Evolutionary conservation across 163 green algal genomes (phyloP).

Genomic region (Smithsoniella earleae): DNA sequence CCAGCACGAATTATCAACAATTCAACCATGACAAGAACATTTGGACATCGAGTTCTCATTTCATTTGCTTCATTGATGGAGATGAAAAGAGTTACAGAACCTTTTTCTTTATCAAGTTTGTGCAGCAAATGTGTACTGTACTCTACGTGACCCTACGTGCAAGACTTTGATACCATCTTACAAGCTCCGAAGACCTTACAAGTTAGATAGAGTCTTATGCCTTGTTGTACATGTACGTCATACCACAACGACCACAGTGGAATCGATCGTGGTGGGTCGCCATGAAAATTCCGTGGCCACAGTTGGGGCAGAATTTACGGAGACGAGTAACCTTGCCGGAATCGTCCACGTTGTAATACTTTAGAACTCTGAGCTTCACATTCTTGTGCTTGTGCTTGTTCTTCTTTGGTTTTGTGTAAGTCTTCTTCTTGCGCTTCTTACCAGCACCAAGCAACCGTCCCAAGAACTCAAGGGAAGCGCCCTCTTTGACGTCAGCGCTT

Average conservation of each 20-base stretch:
- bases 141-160: too few species aligned
- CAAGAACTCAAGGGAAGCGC: slow-evolving; percentile 47
- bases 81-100: too few species aligned
- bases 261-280: slow-evolving; percentile 95
- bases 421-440: slow-evolving; percentile 99
- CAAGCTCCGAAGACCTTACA: too few species aligned
- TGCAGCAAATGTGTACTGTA: too few species aligned
- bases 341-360: slow-evolving; percentile 99
- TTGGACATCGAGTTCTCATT: too few species aligned
- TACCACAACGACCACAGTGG: slow-evolving; percentile 84
- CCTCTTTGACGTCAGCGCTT: slow-evolving; percentile 45
- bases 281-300: slow-evolving; percentile 96
- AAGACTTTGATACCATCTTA: too few species aligned
- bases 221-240: slow-evolving; percentile 64
- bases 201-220: not conserved
- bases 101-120: too few species aligned
- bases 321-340: slow-evolving; percentile 93
- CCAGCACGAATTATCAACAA: too few species aligned
- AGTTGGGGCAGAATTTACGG: slow-evolving; percentile 89
- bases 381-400: slow-evolving; percentile 99
- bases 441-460: slow-evolving; percentile 83
- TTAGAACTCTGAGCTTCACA: slow-evolving; percentile 93
- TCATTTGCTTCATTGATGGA: too few species aligned
- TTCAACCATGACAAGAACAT: too few species aligned
- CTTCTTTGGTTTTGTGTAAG: slow-evolving; percentile 99